Percentiles rank a stretch among this genome's conserved stretches.
Evolutionary conservation across 345 rosid genomes (phyloP).

Genomic region (Conringia planisiliqua): DNA sequence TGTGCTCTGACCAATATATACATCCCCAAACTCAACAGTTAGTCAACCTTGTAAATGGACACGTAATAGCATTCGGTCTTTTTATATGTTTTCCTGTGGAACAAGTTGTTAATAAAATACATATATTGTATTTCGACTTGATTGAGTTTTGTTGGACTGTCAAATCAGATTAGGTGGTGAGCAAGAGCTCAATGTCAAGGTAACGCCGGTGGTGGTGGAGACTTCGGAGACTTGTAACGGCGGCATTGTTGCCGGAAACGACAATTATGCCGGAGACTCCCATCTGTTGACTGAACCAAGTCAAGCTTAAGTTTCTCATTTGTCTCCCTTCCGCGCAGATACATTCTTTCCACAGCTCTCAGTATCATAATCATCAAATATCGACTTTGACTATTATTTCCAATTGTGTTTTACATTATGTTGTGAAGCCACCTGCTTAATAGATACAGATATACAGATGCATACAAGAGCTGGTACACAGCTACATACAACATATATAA

Average conservation of each 20-base stretch:
- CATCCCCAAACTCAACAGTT: neutral
- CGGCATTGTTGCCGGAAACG: slow-evolving; percentile 34
- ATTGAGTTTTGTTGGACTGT: slow-evolving; percentile 13
- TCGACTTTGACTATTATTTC: neutral
- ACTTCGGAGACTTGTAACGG: slow-evolving; percentile 45
- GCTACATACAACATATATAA: slow-evolving; percentile 11
- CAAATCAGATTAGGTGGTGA: neutral
- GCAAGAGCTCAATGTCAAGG: slow-evolving; percentile 34
- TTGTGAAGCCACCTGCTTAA: slow-evolving; percentile 1
- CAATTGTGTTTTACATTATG: slow-evolving; percentile 17
- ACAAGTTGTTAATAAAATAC: neutral
- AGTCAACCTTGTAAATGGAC: neutral
- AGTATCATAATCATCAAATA: neutral
- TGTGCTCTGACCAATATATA: neutral
- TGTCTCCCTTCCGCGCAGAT: neutral
- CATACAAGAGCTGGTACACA: neutral
- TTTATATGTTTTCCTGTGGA: neutral
- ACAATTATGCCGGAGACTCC: slow-evolving; percentile 26
- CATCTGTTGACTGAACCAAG: neutral
- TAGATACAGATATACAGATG: neutral
- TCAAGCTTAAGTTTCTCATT: neutral
- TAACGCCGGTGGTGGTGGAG: slow-evolving; percentile 56
- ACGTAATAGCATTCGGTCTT: neutral
- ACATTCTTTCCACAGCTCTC: neutral
- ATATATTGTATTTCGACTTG: neutral